Percentiles rank a stretch among this genome's conserved stretches.
Evolutionary conservation across 306 rosid genomes (phyloP).

Genomic region (barrel medic (Medicago truncatula)): DNA sequence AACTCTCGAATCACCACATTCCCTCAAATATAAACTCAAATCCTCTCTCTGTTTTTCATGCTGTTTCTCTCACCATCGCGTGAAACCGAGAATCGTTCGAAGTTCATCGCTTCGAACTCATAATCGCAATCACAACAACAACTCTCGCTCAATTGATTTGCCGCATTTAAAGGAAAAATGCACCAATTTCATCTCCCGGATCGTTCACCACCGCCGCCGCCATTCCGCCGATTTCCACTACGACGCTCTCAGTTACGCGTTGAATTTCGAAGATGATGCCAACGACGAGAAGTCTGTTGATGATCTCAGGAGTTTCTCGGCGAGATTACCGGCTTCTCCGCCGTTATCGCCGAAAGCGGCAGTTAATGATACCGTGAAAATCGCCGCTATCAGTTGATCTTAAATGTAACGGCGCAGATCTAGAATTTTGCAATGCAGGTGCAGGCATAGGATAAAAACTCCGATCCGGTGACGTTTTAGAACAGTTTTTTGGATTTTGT

Average conservation of each 20-base stretch:
- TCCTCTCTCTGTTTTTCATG: slow-evolving; percentile 55
- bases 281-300: slow-evolving; percentile 39
- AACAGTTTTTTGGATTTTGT: neutral
- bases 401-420: slow-evolving; percentile 33
- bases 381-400: slow-evolving; percentile 39
- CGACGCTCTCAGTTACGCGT: slow-evolving; percentile 69
- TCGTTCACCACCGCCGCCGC: slow-evolving; percentile 62
- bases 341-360: slow-evolving; percentile 6
- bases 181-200: slow-evolving; percentile 51
- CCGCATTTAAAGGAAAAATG: slow-evolving; percentile 57
- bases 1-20: slow-evolving; percentile 41
- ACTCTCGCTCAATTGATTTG: slow-evolving; percentile 46
- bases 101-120: slow-evolving; percentile 42
- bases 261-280: slow-evolving; percentile 70
- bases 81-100: slow-evolving; percentile 46
- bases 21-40: slow-evolving; percentile 50
- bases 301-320: slow-evolving; percentile 54
- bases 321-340: slow-evolving; percentile 61
- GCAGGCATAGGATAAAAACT: slow-evolving; percentile 11
- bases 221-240: slow-evolving; percentile 77
- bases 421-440: slow-evolving; percentile 11
- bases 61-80: slow-evolving; percentile 48
- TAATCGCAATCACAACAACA: neutral
- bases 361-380: neutral
- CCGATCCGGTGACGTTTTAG: slow-evolving; percentile 1